These are phyloP conservation scores for Colletotrichum cuscutae DNA, from an alignment of 2,329 filamentous ascomycete genomes.

Conservation along the genomic window DNA sequence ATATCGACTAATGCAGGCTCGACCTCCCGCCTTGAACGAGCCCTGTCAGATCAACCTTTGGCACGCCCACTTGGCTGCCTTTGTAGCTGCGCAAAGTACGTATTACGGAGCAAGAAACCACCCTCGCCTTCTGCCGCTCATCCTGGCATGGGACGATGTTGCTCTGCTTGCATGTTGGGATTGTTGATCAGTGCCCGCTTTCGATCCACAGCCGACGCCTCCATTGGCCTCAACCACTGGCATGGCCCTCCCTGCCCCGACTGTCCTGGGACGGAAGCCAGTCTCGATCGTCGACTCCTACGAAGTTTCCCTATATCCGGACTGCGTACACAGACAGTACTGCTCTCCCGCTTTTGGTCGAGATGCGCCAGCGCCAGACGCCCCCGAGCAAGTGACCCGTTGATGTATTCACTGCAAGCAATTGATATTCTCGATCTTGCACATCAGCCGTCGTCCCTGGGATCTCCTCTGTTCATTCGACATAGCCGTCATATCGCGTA, in stretches of 20 bases:
- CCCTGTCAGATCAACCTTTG: constrained; percentile 9
- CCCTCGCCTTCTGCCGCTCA: constrained; percentile 13
- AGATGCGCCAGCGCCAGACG: background rate
- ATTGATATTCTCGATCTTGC: background rate
- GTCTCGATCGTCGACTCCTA: constrained; percentile 23
- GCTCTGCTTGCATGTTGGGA: constrained; percentile 21
- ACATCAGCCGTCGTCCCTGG: background rate
- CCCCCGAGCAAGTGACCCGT: background rate
- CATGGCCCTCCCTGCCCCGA: constrained; percentile 15
- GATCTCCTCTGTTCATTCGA: background rate
- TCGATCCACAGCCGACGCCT: background rate
- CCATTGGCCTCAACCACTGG: constrained; percentile 22
- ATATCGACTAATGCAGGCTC: constrained; percentile 20
- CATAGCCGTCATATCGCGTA: background rate
- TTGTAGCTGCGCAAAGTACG: background rate
- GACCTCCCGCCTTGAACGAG: constrained; percentile 15
- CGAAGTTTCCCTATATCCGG: background rate
- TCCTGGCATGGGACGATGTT: constrained; percentile 28
- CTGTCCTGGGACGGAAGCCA: constrained; percentile 14
- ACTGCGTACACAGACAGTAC: no score
- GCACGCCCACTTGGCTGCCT: background rate
- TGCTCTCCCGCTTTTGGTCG: background rate
- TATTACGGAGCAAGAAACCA: background rate
- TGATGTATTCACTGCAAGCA: background rate
- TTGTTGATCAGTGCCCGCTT: constrained; percentile 15